Evolutionary conservation across 75 land plant species (phyloP).

Genomic region (Sequoiadendron giganteum): DNA sequence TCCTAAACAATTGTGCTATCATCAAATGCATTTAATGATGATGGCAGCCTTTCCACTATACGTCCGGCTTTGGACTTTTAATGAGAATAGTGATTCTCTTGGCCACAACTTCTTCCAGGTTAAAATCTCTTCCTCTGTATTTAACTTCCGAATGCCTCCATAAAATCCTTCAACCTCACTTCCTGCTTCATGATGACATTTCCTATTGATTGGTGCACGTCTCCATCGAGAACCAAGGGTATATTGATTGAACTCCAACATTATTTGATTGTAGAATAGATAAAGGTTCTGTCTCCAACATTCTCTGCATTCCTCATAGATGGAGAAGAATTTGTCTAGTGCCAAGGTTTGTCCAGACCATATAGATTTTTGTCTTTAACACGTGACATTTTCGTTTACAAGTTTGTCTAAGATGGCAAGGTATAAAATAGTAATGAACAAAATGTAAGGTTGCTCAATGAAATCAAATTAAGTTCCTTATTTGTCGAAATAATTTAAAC

Average conservation of each 20-base stretch:
- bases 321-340: not conserved
- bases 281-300: not conserved
- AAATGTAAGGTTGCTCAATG: not conserved
- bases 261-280: too few relatives aligned
- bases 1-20: not conserved
- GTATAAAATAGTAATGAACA: too few relatives aligned
- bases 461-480: not conserved
- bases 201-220: slow-evolving; percentile 39
- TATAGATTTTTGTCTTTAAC: too few relatives aligned
- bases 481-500: not conserved
- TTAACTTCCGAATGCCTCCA: slow-evolving; percentile 49
- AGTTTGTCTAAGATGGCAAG: too few relatives aligned
- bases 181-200: slow-evolving; percentile 39
- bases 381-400: too few relatives aligned
- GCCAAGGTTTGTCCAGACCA: not conserved
- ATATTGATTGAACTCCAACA: slow-evolving; percentile 57
- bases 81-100: slow-evolving; percentile 15
- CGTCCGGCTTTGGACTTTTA: not conserved
- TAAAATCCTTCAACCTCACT: slow-evolving; percentile 55
- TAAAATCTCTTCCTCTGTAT: slow-evolving; percentile 34
- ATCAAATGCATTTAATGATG: not conserved
- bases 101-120: slow-evolving; percentile 51
- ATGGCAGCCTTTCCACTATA: not conserved
- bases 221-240: slow-evolving; percentile 47
- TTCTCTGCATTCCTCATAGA: not conserved